Conservation (phyloP, 2,329 filamentous ascomycete species). For the Clonostachys solani region DNA sequence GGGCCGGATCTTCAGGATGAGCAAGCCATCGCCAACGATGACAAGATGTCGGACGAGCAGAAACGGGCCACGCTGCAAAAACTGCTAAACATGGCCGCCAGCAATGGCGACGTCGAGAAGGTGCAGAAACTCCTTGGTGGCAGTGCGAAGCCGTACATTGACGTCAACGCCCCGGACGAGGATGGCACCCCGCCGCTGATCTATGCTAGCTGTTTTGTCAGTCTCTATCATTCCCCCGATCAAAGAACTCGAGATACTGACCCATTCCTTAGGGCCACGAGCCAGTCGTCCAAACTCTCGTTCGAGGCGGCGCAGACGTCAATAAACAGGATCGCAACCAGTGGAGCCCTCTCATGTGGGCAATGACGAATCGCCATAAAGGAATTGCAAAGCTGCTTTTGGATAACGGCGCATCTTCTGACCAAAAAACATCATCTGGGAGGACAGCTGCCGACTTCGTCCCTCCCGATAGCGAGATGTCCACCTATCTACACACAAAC, state of each 20-base stretch:
- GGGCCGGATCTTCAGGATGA: conserved; percentile 72
- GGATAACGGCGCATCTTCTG: conserved; percentile 91
- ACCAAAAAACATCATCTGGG: conserved; percentile 90
- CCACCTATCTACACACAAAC: conserved; percentile 89
- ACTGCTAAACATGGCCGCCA: conserved; percentile 88
- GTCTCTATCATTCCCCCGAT: conserved; percentile 18
- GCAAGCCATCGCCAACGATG: conserved; percentile 70
- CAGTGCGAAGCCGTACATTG: conserved; percentile 68
- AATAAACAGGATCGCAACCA: conserved; percentile 94
- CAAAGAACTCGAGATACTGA: conserved; percentile 4
- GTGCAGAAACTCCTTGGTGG: conserved; percentile 74
- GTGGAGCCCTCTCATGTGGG: conserved; percentile 99
- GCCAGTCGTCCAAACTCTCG: conserved; percentile 76
- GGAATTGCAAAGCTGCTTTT: conserved; percentile 88
- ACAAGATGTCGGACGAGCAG: conserved; percentile 68
- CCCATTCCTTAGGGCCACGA: conserved; percentile 66
- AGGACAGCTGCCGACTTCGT: conserved; percentile 95
- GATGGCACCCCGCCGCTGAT: conserved; percentile 96
- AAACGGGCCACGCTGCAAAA: conserved; percentile 83
- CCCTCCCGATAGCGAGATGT: conserved; percentile 92
- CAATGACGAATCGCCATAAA: conserved; percentile 98
- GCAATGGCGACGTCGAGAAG: conserved; percentile 86
- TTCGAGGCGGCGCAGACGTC: conserved; percentile 82
- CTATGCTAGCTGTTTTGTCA: conserved; percentile 94
- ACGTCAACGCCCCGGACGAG: conserved; percentile 85